Evolutionary conservation across 106 monocot genomes (phyloP), one percentile per base, ranked within the genome.

Genomic region (Triglochin maritima): DNA sequence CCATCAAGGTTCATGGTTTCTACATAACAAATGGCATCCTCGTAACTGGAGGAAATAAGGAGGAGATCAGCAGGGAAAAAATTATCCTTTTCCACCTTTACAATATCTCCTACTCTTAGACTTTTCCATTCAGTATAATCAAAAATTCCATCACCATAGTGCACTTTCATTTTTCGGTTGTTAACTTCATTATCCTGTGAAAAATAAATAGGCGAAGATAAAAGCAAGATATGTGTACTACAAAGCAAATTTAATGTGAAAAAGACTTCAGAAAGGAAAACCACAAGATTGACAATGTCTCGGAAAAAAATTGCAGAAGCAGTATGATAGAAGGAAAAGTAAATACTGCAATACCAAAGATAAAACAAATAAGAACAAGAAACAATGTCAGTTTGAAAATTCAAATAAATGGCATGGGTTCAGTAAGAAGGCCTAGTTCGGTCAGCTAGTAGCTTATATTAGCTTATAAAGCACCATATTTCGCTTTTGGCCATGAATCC

Each of bases 1-100:
- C 94, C 89, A 51, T 94, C 94, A 44, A 94, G 82, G 65, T 94
- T 94, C 82, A 85, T 94, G n/a, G 94, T 94, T 71, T 94, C 94
- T 8, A 94, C 94, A 79, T 94, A 94, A 50, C 94, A 94, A 3
- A 94, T 89, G 15, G 83, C 89, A 61, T 94, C 86, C 4, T 89
- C 86, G 69, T 89, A 94, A 53, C 84, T 89, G 4, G 94, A 94
- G 42, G 94, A 89, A 56, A 94, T 84, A 58, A 94, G 72, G 61
- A 94, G 45, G 15, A 94, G 69, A 47, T 94, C 94, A 46, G 94
- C 87, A 62, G 94, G 94, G 49, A 89, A 89, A 77, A 94, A 94
- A 10, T 76, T 67, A 61, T 89, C 94, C 64, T 94, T 94, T 70
- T 89, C 86, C 51, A 94, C 89, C 69, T 81, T 89, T 44, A 94